Evolutionary conservation across 2,329 filamentous ascomycete species (phyloP).

Genomic region (Trichoderma sp.): DNA sequence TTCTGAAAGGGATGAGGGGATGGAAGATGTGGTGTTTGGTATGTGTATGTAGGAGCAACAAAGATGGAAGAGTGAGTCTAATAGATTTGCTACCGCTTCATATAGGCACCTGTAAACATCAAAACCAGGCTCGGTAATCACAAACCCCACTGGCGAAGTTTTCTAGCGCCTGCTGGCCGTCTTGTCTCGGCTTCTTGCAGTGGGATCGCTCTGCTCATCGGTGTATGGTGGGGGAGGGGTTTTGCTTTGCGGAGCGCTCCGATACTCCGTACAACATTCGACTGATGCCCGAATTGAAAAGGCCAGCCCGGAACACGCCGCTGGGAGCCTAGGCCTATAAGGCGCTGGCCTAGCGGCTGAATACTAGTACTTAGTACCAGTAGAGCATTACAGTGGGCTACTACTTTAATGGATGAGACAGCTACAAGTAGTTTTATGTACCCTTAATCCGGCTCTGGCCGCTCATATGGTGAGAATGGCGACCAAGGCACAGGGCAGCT

Average conservation of each 20-base stretch:
- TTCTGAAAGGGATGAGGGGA: background rate
- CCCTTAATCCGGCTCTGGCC: background rate
- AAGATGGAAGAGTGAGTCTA: background rate
- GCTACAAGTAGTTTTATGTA: background rate
- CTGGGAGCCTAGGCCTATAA: background rate
- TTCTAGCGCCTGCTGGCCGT: constrained; percentile 6
- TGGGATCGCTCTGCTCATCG: background rate
- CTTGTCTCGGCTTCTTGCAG: background rate
- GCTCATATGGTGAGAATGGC: background rate
- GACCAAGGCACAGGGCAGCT: background rate
- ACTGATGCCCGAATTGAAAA: background rate
- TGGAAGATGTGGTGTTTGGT: background rate
- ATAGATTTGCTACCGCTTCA: background rate
- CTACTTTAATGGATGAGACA: background rate
- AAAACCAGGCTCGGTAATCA: background rate
- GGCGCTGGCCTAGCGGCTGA: background rate
- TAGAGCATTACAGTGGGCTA: background rate
- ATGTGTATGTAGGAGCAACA: background rate
- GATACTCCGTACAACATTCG: background rate
- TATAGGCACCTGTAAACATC: background rate
- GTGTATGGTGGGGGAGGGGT: background rate
- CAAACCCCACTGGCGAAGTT: constrained; percentile 11
- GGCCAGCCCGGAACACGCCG: constrained; percentile 6
- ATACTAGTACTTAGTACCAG: too few relatives aligned
- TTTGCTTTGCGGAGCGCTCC: background rate